Evolutionary conservation across 2,329 filamentous ascomycete species (phyloP).

Genomic region (Phyllosticta citrichinensis): DNA sequence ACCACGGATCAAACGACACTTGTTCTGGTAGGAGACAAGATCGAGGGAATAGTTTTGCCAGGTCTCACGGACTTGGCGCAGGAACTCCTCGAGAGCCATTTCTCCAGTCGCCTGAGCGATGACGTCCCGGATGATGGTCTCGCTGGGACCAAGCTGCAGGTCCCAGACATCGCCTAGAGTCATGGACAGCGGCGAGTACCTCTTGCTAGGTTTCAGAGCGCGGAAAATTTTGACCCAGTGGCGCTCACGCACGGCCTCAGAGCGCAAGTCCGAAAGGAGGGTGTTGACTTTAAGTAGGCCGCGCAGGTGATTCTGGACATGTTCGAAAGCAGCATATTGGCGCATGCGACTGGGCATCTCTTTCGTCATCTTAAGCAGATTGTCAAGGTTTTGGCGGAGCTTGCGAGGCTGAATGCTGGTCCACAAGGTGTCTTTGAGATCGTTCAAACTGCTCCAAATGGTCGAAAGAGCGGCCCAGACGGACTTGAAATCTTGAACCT

Average conservation of each 20-base stretch:
- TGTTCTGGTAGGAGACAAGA: slow-evolving; percentile 94
- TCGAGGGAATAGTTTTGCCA: slow-evolving; percentile 95
- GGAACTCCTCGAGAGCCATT: slow-evolving; percentile 95
- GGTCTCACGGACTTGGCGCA: slow-evolving; percentile 90
- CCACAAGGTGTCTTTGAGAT: slow-evolving; percentile 87
- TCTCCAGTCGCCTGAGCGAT: slow-evolving; percentile 94
- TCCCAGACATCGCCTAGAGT: slow-evolving; percentile 99
- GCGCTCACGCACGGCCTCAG: slow-evolving; percentile 88
- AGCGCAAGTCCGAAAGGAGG: slow-evolving; percentile 82
- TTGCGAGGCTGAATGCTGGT: slow-evolving; percentile 92
- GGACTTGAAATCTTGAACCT: slow-evolving; percentile 97
- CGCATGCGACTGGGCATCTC: slow-evolving; percentile 99
- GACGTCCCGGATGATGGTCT: slow-evolving; percentile 81
- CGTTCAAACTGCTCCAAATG: slow-evolving; percentile 93
- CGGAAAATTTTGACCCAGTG: slow-evolving; percentile 99
- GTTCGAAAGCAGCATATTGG: slow-evolving; percentile 98
- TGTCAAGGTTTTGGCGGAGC: slow-evolving; percentile 78
- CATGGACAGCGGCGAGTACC: slow-evolving; percentile 89
- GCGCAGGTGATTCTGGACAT: slow-evolving; percentile 84
- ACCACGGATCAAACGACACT: slow-evolving; percentile 90
- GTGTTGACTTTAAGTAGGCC: slow-evolving; percentile 85
- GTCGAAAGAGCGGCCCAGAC: slow-evolving; percentile 94
- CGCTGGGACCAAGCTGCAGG: slow-evolving; percentile 77
- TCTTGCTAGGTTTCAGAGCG: slow-evolving; percentile 79
- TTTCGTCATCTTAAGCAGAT: slow-evolving; percentile 93